Evolutionary conservation across 1,284 basidiomycete species (phyloP).

Genomic region (Ganoderma sp.): DNA sequence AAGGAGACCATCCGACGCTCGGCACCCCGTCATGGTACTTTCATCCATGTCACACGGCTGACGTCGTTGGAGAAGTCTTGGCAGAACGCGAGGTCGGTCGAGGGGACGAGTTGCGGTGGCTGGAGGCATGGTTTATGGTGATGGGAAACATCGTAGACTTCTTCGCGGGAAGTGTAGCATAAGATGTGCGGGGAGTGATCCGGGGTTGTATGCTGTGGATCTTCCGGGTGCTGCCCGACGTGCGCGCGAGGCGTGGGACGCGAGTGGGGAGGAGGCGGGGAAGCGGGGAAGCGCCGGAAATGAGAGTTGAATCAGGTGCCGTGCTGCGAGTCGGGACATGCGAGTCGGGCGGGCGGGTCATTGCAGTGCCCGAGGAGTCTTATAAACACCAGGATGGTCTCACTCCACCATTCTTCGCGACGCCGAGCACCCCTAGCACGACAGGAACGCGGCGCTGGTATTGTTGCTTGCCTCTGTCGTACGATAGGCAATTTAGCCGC

Average conservation of each 20-base stretch:
- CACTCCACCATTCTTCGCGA: constrained; percentile 14
- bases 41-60: constrained; percentile 79
- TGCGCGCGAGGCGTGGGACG: background rate
- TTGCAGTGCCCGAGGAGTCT: constrained; percentile 24
- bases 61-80: constrained; percentile 70
- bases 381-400: constrained; percentile 29
- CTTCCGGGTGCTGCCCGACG: constrained; percentile 4
- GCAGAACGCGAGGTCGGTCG: constrained; percentile 46
- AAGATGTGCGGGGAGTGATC: background rate
- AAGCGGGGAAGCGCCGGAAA: background rate
- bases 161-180: constrained; percentile 21
- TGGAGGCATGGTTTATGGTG: constrained; percentile 79
- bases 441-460: constrained; percentile 19
- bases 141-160: constrained; percentile 65
- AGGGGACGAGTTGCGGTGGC: constrained; percentile 50
- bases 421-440: constrained; percentile 25
- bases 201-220: background rate
- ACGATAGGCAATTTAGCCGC: constrained; percentile 34
- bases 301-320: constrained; percentile 27
- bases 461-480: constrained; percentile 31
- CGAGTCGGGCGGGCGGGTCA: constrained; percentile 22
- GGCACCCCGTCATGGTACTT: constrained; percentile 80
- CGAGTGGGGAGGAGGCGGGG: background rate
- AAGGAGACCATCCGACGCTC: constrained; percentile 81
- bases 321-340: constrained; percentile 6